These are phyloP conservation scores for Rubroboletus satanas DNA, from an alignment of 768 basidiomycete species.

Conservation along the genomic window DNA sequence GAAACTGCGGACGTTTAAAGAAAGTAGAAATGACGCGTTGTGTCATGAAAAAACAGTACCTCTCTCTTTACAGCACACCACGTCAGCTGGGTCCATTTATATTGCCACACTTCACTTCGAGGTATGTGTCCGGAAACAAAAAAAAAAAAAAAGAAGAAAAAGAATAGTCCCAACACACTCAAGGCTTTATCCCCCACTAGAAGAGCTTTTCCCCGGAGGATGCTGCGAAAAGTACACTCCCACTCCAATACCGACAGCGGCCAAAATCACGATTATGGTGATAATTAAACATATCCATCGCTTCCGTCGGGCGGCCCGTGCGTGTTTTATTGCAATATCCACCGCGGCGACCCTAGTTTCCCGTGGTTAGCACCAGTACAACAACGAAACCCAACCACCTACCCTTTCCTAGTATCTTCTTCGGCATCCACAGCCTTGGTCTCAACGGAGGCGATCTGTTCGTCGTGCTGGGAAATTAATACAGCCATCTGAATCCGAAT, in stretches of 20 bases:
- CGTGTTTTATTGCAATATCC: constrained; percentile 62
- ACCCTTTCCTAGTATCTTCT: constrained; percentile 70
- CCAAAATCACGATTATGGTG: constrained; percentile 56
- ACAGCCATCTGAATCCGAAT: constrained; percentile 59
- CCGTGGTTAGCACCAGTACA: neutral
- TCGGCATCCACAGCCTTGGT: constrained; percentile 59
- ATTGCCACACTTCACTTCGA: neutral
- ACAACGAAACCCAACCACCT: constrained; percentile 21
- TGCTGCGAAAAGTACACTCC: constrained; percentile 27
- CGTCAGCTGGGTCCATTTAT: constrained; percentile 13
- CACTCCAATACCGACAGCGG: constrained; percentile 29
- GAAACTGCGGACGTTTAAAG: neutral
- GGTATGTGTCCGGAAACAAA: constrained; percentile 1
- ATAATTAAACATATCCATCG: constrained; percentile 84
- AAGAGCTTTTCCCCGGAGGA: neutral
- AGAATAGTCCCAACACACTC: neutral
- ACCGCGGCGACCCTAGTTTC: constrained; percentile 55
- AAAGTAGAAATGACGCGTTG: constrained; percentile 18
- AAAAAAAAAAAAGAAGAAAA: neutral
- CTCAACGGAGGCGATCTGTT: constrained; percentile 63
- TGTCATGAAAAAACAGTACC: constrained; percentile 7
- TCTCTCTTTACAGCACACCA: constrained; percentile 3
- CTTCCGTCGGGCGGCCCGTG: constrained; percentile 68
- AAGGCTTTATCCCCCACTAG: neutral
- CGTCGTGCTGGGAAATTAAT: constrained; percentile 77